phyloP scores from a whole-genome alignment of 2,329 filamentous ascomycete genomes.

The Ophiocordyceps polyrhachis-furcata region DNA sequence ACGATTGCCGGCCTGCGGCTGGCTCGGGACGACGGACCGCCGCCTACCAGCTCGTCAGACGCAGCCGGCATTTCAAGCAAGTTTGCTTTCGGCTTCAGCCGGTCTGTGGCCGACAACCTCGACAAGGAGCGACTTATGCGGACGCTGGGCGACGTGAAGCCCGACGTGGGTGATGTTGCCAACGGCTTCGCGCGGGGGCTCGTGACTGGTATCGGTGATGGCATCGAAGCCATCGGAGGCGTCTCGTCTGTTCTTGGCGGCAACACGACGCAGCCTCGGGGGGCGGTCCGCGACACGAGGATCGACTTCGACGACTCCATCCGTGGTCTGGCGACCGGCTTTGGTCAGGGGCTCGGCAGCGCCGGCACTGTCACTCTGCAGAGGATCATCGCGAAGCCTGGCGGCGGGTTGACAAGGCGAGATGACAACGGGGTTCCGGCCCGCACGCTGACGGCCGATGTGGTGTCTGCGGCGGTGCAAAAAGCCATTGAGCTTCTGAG shows the following conservation, averaged over 20 bases:
- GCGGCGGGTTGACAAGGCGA: not conserved
- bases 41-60: conserved; percentile 6
- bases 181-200: conserved; percentile 17
- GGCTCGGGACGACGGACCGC: conserved; percentile 3
- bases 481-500: conserved; percentile 11
- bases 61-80: conserved; percentile 7
- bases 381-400: conserved; percentile 7
- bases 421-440: not conserved
- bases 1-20: conserved; percentile 8
- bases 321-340: conserved; percentile 15
- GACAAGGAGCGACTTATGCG: conserved; percentile 3
- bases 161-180: conserved; percentile 11
- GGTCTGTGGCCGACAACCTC: conserved; percentile 9
- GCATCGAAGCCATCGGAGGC: conserved; percentile 14
- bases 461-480: conserved; percentile 12
- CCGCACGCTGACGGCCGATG: conserved; percentile 8
- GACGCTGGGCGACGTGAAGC: not conserved
- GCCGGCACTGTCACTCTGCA: conserved; percentile 14
- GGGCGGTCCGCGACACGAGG: conserved; percentile 7
- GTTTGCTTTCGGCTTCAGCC: conserved; percentile 11
- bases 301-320: conserved; percentile 16
- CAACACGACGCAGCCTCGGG: conserved; percentile 6
- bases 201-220: conserved; percentile 15
- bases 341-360: conserved; percentile 16
- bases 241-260: conserved; percentile 13